Conservation (phyloP, 2,329 filamentous ascomycete species). For the Alternaria incomplexa region DNA sequence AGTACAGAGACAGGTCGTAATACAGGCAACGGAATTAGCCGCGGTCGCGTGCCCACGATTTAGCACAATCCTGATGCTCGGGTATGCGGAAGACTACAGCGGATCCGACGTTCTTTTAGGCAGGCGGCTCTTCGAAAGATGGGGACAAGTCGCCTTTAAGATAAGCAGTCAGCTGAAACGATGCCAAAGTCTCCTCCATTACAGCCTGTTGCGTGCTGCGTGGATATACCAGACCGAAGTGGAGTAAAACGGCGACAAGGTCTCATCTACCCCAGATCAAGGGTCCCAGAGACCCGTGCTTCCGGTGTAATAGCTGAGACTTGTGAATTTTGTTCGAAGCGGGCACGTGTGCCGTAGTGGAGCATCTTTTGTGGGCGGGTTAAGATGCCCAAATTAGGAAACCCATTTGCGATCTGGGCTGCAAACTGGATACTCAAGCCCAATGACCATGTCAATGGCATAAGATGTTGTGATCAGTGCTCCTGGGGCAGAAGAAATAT, state of each 20-base stretch:
- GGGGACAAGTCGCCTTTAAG: slow-evolving; percentile 3
- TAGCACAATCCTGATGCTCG: slow-evolving; percentile 5
- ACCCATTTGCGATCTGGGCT: slow-evolving; percentile 11
- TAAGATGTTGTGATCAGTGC: neutral
- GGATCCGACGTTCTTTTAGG: neutral
- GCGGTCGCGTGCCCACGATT: slow-evolving; percentile 7
- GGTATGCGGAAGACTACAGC: slow-evolving; percentile 13
- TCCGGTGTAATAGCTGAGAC: neutral
- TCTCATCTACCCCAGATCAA: slow-evolving; percentile 7
- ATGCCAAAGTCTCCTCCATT: neutral
- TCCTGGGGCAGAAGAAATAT: neutral
- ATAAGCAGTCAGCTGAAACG: neutral
- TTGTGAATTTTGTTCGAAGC: slow-evolving; percentile 3
- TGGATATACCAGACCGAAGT: slow-evolving; percentile 18
- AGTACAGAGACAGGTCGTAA: neutral
- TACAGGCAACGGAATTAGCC: slow-evolving; percentile 3
- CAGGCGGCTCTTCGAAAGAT: slow-evolving; percentile 1
- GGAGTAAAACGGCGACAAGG: slow-evolving; percentile 17
- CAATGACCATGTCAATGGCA: neutral
- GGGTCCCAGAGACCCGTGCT: neutral
- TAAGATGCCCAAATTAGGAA: slow-evolving; percentile 15
- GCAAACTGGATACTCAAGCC: neutral
- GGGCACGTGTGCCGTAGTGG: slow-evolving; percentile 11
- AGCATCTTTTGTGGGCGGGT: slow-evolving; percentile 16
- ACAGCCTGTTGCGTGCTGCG: neutral